phyloP scores from a whole-genome alignment of 495 filamentous ascomycete species.

The Penicillium canariense region DNA sequence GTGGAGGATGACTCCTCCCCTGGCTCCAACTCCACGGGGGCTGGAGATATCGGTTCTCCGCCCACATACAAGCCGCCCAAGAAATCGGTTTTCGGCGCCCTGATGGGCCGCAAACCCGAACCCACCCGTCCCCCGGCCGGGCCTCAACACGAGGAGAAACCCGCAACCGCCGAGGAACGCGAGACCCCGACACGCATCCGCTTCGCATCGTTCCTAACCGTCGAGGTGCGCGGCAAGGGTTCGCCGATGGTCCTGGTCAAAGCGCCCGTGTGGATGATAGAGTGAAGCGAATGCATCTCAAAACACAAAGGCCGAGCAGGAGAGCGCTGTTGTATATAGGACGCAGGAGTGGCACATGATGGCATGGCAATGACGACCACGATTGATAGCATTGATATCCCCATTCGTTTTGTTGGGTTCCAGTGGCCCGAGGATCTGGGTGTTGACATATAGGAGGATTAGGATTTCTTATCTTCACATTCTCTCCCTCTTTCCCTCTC shows the following conservation, averaged over 20 bases:
- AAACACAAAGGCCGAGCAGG: background rate
- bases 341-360: constrained; percentile 13
- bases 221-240: constrained; percentile 68
- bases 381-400: constrained; percentile 24
- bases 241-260: constrained; percentile 76
- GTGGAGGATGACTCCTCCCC: constrained; percentile 38
- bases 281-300: constrained; percentile 15
- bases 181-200: constrained; percentile 52
- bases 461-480: background rate
- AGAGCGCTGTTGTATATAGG: constrained; percentile 15
- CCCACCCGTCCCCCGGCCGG: constrained; percentile 6
- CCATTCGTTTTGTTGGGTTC: constrained; percentile 12
- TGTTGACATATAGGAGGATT: background rate
- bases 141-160: constrained; percentile 13
- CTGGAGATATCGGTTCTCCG: constrained; percentile 29
- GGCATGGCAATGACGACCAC: constrained; percentile 15
- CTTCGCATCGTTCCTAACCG: constrained; percentile 79
- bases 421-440: background rate
- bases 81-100: constrained; percentile 47
- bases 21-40: constrained; percentile 24
- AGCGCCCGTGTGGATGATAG: constrained; percentile 80
- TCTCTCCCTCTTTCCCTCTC: background rate
- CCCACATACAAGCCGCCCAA: constrained; percentile 15
- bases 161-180: constrained; percentile 9
- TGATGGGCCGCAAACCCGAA: constrained; percentile 43